Percentiles rank a stretch among this genome's conserved stretches.
phyloP scores from a whole-genome alignment of 371 early-diverging fungal genomes.

The Lichtheimia corymbifera region DNA sequence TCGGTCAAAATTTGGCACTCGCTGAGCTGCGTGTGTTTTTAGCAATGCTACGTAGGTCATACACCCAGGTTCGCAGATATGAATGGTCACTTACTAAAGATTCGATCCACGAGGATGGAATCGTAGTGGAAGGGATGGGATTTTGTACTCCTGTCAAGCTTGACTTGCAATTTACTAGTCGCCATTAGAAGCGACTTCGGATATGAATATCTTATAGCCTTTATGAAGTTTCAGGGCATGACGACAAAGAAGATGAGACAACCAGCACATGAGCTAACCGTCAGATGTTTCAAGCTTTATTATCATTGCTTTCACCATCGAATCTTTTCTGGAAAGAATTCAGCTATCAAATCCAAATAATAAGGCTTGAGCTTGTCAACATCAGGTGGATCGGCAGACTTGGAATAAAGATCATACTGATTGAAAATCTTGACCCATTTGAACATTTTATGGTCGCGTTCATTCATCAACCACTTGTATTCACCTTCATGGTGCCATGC shows the following conservation, averaged over 20 bases:
- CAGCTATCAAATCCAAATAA: constrained; percentile 49
- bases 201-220: too few relatives aligned
- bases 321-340: constrained; percentile 56
- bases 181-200: too few relatives aligned
- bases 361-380: constrained; percentile 41
- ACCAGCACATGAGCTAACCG: too few relatives aligned
- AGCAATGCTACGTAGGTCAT: constrained; percentile 32
- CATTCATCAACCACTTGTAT: constrained; percentile 52
- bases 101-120: constrained; percentile 16
- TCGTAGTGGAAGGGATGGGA: background rate
- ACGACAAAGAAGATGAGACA: too few relatives aligned
- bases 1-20: constrained; percentile 37
- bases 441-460: constrained; percentile 49
- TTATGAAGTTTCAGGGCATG: too few relatives aligned
- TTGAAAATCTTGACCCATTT: constrained; percentile 57
- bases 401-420: constrained; percentile 60
- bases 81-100: constrained; percentile 20
- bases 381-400: constrained; percentile 33
- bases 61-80: constrained; percentile 21
- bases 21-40: constrained; percentile 36
- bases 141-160: too few relatives aligned
- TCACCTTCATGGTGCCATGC: constrained; percentile 49
- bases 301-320: constrained; percentile 33
- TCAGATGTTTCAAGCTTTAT: too few relatives aligned
- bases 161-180: too few relatives aligned